These are phyloP conservation scores for Madurella fahalii DNA, from an alignment of 2,329 filamentous ascomycete species.

Conservation along the genomic window DNA sequence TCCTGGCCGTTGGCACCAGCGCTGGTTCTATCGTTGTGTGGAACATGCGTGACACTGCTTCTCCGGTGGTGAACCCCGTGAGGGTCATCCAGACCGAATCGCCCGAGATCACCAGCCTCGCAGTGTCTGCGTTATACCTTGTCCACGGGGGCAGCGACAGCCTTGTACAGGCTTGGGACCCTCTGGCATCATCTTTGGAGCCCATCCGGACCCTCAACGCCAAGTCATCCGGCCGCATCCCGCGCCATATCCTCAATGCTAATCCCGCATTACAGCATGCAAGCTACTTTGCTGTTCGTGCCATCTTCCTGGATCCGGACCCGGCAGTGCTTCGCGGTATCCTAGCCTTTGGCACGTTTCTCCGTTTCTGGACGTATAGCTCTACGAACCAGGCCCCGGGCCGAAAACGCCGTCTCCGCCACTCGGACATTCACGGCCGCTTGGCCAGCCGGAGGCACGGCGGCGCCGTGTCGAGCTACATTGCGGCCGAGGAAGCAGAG, in stretches of 20 bases:
- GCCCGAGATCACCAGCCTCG: slow-evolving; percentile 78
- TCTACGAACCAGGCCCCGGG: slow-evolving; percentile 72
- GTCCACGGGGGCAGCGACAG: slow-evolving; percentile 94
- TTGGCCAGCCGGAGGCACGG: slow-evolving; percentile 52
- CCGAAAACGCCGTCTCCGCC: slow-evolving; percentile 73
- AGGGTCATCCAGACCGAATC: slow-evolving; percentile 86
- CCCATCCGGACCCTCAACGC: slow-evolving; percentile 86
- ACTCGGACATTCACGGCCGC: slow-evolving; percentile 57
- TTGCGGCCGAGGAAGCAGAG: slow-evolving; percentile 79
- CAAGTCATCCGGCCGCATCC: slow-evolving; percentile 74
- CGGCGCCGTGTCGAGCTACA: slow-evolving; percentile 72
- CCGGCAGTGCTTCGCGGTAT: slow-evolving; percentile 80
- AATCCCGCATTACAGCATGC: slow-evolving; percentile 60
- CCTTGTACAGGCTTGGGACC: slow-evolving; percentile 94
- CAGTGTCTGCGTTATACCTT: slow-evolving; percentile 78
- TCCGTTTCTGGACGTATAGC: slow-evolving; percentile 93
- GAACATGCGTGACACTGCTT: slow-evolving; percentile 67
- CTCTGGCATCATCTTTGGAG: slow-evolving; percentile 72
- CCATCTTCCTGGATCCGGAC: slow-evolving; percentile 83
- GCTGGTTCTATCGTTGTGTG: slow-evolving; percentile 75
- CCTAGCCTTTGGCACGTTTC: slow-evolving; percentile 77
- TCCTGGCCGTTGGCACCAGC: slow-evolving; percentile 77
- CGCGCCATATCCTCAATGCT: slow-evolving; percentile 60
- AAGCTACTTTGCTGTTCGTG: slow-evolving; percentile 76
- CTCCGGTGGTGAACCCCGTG: slow-evolving; percentile 64